phyloP scores from a whole-genome alignment of 2,329 filamentous ascomycete genomes.

The Berkeleyomyces basicola region DNA sequence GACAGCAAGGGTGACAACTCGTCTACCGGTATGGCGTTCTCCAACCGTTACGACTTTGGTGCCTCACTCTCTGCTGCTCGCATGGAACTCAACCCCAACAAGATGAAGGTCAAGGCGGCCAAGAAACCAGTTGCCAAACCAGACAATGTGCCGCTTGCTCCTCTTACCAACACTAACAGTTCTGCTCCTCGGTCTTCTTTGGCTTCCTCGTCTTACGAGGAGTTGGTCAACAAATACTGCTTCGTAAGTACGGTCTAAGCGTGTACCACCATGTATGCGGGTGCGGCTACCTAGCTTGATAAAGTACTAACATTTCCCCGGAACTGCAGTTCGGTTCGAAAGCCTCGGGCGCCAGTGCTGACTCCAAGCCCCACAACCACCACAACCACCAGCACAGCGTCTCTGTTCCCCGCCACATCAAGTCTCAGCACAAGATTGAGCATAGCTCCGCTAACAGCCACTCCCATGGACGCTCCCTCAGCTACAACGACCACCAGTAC shows the following conservation, averaged over 20 bases:
- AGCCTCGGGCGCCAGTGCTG: conserved; percentile 4
- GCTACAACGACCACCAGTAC: neutral
- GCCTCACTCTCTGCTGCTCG: conserved; percentile 78
- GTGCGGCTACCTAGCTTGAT: conserved; percentile 22
- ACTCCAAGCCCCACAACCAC: conserved; percentile 1
- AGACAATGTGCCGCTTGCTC: conserved; percentile 3
- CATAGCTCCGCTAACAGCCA: neutral
- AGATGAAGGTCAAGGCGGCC: conserved; percentile 8
- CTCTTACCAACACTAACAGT: conserved; percentile 1
- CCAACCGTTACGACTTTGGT: conserved; percentile 88
- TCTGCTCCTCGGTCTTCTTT: conserved; percentile 37
- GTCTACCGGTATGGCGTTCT: conserved; percentile 40
- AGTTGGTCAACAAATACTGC: conserved; percentile 97
- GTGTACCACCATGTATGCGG: neutral
- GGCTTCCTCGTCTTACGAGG: conserved; percentile 81
- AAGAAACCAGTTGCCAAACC: conserved; percentile 86
- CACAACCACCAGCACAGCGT: neutral
- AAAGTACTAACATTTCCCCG: conserved; percentile 15
- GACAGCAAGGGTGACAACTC: conserved; percentile 9
- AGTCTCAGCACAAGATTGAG: neutral
- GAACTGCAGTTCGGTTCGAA: conserved; percentile 13
- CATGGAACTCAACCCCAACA: conserved; percentile 26
- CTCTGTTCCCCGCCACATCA: neutral
- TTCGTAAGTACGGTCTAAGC: conserved; percentile 61
- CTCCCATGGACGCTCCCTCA: neutral